Evolutionary conservation across 768 basidiomycete genomes (phyloP).

Genomic region (Boletales sp.): DNA sequence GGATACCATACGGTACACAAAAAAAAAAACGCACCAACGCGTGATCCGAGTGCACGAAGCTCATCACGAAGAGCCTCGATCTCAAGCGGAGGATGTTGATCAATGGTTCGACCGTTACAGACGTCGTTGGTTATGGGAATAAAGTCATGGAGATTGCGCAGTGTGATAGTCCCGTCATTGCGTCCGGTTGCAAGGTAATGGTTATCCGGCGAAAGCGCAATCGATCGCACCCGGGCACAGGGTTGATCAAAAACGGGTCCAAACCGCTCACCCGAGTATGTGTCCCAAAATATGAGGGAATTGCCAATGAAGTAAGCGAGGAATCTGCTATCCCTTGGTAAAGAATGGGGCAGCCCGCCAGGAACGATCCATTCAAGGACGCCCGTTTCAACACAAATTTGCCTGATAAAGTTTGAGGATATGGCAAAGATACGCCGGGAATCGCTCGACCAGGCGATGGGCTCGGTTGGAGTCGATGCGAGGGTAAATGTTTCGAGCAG

Average conservation of each 20-base stretch:
- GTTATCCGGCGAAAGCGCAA: conserved; percentile 6
- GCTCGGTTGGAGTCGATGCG: background rate
- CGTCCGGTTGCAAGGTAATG: background rate
- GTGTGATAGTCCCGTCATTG: background rate
- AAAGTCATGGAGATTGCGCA: background rate
- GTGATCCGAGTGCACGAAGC: background rate
- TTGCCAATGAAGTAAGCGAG: background rate
- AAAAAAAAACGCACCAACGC: background rate
- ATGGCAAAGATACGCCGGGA: background rate
- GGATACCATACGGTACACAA: background rate
- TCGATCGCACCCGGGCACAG: background rate
- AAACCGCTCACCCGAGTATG: conserved; percentile 1
- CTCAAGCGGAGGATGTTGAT: background rate
- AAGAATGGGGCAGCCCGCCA: background rate
- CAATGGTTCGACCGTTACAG: background rate
- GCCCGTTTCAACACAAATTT: background rate
- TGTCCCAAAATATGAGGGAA: conserved; percentile 4
- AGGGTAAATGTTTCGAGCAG: background rate
- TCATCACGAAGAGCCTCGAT: background rate
- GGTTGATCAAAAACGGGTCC: conserved; percentile 1
- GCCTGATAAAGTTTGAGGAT: background rate
- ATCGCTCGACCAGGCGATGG: background rate
- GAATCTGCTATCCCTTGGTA: background rate
- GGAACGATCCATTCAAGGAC: background rate
- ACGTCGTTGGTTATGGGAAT: background rate